Evolutionary conservation across 2,329 filamentous ascomycete genomes (phyloP).

Genomic region (Phoma sp.): DNA sequence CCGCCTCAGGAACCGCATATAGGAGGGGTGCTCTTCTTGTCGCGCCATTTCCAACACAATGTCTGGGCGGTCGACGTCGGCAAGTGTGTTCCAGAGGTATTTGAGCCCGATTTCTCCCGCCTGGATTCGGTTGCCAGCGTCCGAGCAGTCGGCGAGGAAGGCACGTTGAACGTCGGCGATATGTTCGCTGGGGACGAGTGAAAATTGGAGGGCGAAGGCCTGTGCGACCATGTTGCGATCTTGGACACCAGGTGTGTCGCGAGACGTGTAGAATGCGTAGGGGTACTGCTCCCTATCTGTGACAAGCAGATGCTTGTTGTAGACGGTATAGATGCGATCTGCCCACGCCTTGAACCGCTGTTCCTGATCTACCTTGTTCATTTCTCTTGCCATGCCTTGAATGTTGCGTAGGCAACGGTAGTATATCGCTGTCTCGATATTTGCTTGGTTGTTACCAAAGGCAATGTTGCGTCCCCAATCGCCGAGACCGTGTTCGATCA

Average conservation of each 20-base stretch:
- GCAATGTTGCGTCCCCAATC: constrained; percentile 56
- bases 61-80: constrained; percentile 47
- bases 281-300: constrained; percentile 36
- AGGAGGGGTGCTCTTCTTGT: constrained; percentile 55
- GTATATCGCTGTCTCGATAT: constrained; percentile 56
- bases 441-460: constrained; percentile 55
- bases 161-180: constrained; percentile 36
- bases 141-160: constrained; percentile 36
- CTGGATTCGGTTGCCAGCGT: constrained; percentile 43
- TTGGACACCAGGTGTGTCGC: constrained; percentile 38
- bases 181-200: constrained; percentile 36
- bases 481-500: constrained; percentile 55
- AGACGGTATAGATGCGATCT: constrained; percentile 28
- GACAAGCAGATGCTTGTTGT: constrained; percentile 31
- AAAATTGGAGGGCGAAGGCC: constrained; percentile 49
- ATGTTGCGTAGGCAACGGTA: constrained; percentile 50
- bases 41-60: constrained; percentile 55
- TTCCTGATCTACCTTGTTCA: constrained; percentile 20
- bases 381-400: constrained; percentile 46
- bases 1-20: constrained; percentile 55
- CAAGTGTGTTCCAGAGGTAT: constrained; percentile 53
- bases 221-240: constrained; percentile 53
- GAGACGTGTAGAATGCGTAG: constrained; percentile 52
- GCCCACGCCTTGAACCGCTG: constrained; percentile 28
- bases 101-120: constrained; percentile 55